Evolutionary conservation across 2,329 filamentous ascomycete species (phyloP).

Genomic region (Diaporthe citrichinensis): DNA sequence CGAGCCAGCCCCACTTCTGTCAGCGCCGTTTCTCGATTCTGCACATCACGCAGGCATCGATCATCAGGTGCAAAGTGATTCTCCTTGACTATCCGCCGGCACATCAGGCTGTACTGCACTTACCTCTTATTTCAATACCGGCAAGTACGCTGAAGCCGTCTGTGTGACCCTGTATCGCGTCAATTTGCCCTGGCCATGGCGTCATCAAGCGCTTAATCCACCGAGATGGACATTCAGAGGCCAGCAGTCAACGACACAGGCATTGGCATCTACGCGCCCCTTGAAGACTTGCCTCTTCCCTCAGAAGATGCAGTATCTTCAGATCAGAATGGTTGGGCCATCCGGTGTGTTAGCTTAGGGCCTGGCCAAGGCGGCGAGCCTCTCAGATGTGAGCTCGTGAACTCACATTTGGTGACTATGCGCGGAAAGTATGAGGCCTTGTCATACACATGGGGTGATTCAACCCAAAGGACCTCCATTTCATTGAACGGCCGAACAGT

Average conservation of each 20-base stretch:
- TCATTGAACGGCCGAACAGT: background rate
- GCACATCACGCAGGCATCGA: background rate
- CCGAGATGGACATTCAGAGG: background rate
- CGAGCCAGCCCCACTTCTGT: background rate
- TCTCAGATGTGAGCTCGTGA: constrained; percentile 14
- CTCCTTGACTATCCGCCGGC: background rate
- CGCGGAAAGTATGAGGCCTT: constrained; percentile 20
- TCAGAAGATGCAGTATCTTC: background rate
- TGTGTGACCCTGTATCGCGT: background rate
- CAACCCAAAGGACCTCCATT: background rate
- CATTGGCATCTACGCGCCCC: constrained; percentile 1
- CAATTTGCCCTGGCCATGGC: background rate
- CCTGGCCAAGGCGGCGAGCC: background rate
- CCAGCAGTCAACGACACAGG: background rate
- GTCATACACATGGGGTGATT: constrained; percentile 13
- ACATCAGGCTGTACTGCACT: too few relatives aligned
- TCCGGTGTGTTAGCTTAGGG: constrained; percentile 1
- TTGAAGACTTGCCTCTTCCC: background rate
- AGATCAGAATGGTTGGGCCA: background rate
- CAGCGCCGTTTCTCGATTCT: background rate
- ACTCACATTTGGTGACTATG: background rate
- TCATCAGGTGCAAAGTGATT: background rate
- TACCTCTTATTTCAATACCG: background rate
- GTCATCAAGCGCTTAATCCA: background rate
- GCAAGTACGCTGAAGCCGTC: background rate